These are phyloP conservation scores for Cicer judaicum DNA, from an alignment of 306 rosid species.

Conservation along the genomic window DNA sequence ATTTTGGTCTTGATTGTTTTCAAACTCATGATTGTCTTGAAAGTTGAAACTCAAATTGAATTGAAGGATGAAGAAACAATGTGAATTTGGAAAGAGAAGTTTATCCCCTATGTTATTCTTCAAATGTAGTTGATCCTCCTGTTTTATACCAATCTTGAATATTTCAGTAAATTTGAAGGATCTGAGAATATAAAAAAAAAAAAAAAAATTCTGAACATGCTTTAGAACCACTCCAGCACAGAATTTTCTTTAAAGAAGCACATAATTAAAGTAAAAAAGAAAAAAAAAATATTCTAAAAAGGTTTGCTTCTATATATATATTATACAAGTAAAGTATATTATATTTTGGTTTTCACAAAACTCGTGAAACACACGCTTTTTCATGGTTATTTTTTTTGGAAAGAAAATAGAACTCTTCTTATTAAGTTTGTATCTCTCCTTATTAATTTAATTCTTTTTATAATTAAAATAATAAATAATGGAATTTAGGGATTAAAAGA, in stretches of 20 bases:
- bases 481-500: no score
- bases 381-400: neutral
- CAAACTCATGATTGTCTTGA: neutral
- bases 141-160: neutral
- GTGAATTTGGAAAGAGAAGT: constrained; percentile 2
- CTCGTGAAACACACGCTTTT: neutral
- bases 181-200: neutral
- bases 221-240: neutral
- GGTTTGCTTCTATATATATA: neutral
- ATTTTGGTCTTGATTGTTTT: neutral
- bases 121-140: neutral
- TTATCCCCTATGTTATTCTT: neutral
- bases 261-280: neutral
- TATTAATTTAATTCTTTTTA: no score
- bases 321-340: no score
- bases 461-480: no score
- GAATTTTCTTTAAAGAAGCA: no score
- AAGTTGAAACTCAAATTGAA: neutral
- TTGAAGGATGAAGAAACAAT: neutral
- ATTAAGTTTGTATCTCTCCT: no score
- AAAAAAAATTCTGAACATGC: neutral
- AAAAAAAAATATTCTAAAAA: neutral
- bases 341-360: neutral
- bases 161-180: constrained; percentile 18
- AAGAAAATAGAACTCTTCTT: neutral